phyloP scores from a whole-genome alignment of 2,329 filamentous ascomycete genomes.

The Verticillium longisporum region DNA sequence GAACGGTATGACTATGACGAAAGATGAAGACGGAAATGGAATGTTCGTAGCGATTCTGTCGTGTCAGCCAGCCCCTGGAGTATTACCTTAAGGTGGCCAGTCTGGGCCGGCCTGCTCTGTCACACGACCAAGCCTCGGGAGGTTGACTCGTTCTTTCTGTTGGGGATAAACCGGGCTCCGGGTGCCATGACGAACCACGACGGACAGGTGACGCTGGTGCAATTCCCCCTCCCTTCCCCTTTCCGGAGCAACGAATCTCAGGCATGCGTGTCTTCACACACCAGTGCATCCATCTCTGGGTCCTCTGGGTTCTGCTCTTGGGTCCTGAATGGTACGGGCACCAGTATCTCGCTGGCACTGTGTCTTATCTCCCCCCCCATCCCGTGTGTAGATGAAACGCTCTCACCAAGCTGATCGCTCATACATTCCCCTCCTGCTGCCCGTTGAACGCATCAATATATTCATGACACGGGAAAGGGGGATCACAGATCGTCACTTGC shows the following conservation, averaged over 20 bases:
- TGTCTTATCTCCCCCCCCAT: neutral
- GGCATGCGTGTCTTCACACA: neutral
- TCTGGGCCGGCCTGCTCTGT: neutral
- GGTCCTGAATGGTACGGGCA: neutral
- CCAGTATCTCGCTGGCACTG: neutral
- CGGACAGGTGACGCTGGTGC: neutral
- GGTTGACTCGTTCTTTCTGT: neutral
- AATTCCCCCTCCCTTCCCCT: neutral
- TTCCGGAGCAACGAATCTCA: neutral
- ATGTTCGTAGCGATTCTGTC: neutral
- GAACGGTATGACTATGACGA: neutral
- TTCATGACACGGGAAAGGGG: neutral
- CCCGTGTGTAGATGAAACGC: neutral
- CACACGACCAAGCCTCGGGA: neutral
- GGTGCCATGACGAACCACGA: neutral
- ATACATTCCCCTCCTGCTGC: neutral
- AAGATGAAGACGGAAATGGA: neutral
- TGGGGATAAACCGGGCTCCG: neutral
- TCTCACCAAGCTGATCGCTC: neutral
- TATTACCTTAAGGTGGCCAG: neutral
- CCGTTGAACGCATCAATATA: neutral
- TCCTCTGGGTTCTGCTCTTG: no score
- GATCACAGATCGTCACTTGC: neutral
- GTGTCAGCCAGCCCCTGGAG: neutral
- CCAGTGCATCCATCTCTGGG: no score